Percentiles rank a stretch among this genome's conserved stretches.
Conservation (phyloP, 495 filamentous ascomycete species). For the Ramalina peruviana region DNA sequence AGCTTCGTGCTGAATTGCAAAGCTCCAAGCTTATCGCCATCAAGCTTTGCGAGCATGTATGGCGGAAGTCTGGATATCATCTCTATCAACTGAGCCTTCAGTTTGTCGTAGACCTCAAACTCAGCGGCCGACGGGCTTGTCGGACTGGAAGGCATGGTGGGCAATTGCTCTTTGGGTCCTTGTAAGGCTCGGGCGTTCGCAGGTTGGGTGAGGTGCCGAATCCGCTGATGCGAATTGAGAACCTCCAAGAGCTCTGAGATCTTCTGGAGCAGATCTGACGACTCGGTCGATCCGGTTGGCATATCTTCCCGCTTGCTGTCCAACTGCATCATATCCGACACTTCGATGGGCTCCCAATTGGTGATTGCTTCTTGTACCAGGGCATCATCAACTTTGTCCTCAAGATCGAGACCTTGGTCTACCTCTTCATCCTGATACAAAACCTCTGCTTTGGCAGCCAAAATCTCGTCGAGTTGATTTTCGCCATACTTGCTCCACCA, state of each 20-base stretch:
- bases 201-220: constrained; percentile 52
- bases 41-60: constrained; percentile 70
- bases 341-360: constrained; percentile 29
- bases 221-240: constrained; percentile 72
- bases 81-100: constrained; percentile 57
- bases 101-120: constrained; percentile 53
- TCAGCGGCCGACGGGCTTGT: constrained; percentile 50
- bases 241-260: constrained; percentile 77
- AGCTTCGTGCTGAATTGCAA: constrained; percentile 76
- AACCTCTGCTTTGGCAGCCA: constrained; percentile 23
- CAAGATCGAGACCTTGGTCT: constrained; percentile 13
- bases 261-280: constrained; percentile 61
- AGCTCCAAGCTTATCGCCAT: constrained; percentile 69
- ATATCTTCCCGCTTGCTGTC: constrained; percentile 28
- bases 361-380: constrained; percentile 37
- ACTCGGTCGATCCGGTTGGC: constrained; percentile 38
- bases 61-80: constrained; percentile 69
- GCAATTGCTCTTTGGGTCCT: constrained; percentile 29
- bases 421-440: constrained; percentile 16
- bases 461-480: constrained; percentile 38
- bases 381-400: constrained; percentile 30
- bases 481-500: constrained; percentile 78
- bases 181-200: constrained; percentile 26
- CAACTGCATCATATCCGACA: constrained; percentile 29
- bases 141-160: constrained; percentile 29